Evolutionary conservation across 768 basidiomycete genomes (phyloP).

Genomic region (Macrolepiota albuminosa): DNA sequence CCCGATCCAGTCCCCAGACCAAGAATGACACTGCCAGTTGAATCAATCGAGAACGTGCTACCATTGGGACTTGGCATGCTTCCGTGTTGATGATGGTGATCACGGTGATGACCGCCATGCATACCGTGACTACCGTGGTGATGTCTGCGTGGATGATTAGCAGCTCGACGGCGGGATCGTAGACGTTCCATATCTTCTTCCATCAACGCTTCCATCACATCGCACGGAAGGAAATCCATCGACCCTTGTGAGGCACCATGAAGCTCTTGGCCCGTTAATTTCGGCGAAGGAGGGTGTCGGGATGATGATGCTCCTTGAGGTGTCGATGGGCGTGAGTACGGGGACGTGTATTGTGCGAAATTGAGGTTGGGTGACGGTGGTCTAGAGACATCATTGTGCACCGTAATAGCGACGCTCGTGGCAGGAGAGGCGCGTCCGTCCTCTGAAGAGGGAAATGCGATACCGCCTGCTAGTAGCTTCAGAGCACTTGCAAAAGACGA

Average conservation of each 20-base stretch:
- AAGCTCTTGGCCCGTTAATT: conserved; percentile 22
- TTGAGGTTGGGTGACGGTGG: conserved; percentile 80
- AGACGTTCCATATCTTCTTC: conserved; percentile 95
- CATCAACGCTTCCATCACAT: conserved; percentile 85
- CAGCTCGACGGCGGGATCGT: conserved; percentile 55
- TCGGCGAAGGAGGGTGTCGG: conserved; percentile 21
- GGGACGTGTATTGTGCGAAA: conserved; percentile 70
- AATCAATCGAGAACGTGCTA: conserved; percentile 76
- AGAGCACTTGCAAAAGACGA: conserved; percentile 78
- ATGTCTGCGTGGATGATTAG: conserved; percentile 35
- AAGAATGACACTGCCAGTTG: conserved; percentile 61
- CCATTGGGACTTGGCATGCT: conserved; percentile 64
- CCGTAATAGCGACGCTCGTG: conserved; percentile 19
- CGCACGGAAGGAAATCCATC: conserved; percentile 61
- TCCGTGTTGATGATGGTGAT: conserved; percentile 29
- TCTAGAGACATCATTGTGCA: conserved; percentile 44
- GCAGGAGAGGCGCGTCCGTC: conserved; percentile 40
- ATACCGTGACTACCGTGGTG: conserved; percentile 21
- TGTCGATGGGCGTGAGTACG: conserved; percentile 57
- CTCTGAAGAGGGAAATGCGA: conserved; percentile 64
- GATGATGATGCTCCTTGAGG: conserved; percentile 24
- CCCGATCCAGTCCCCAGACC: conserved; percentile 78
- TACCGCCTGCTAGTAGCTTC: conserved; percentile 63
- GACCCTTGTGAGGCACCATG: conserved; percentile 28
- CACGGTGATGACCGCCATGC: conserved; percentile 3